Conservation (phyloP, 1,284 basidiomycete species). For the Ustilago curta region DNA sequence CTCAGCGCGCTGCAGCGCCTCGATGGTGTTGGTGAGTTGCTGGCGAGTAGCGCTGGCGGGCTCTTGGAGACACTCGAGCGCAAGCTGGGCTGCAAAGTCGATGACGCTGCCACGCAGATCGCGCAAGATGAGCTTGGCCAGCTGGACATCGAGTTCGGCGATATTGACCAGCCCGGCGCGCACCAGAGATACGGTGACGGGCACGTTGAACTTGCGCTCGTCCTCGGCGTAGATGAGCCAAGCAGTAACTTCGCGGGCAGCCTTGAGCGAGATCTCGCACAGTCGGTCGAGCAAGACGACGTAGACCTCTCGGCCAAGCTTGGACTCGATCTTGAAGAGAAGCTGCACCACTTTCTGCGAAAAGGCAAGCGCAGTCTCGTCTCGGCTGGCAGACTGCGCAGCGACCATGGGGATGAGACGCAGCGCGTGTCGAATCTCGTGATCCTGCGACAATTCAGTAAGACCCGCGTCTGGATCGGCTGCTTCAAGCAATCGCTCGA, state of each 20-base stretch:
- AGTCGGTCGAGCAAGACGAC: constrained; percentile 88
- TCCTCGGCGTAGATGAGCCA: constrained; percentile 98
- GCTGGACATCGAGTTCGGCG: constrained; percentile 86
- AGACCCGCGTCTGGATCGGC: constrained; percentile 49
- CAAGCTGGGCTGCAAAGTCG: constrained; percentile 84
- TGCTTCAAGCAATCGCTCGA: constrained; percentile 61
- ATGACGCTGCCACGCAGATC: constrained; percentile 83
- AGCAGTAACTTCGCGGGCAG: constrained; percentile 94
- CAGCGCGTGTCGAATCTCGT: constrained; percentile 85
- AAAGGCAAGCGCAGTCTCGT: constrained; percentile 88
- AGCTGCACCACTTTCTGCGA: constrained; percentile 87
- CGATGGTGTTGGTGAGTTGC: constrained; percentile 85
- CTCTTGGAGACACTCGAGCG: constrained; percentile 85
- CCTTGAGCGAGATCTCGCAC: constrained; percentile 88
- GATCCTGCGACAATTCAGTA: constrained; percentile 75
- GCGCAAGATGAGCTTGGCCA: constrained; percentile 83
- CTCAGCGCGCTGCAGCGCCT: constrained; percentile 76
- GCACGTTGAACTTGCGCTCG: constrained; percentile 91
- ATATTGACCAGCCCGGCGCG: constrained; percentile 84
- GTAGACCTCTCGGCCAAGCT: constrained; percentile 73
- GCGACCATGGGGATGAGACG: constrained; percentile 84
- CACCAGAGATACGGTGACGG: constrained; percentile 89
- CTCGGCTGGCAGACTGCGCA: constrained; percentile 80
- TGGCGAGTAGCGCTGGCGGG: constrained; percentile 80
- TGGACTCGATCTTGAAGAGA: constrained; percentile 65